These are phyloP conservation scores for Penicillium sp. DNA, from an alignment of 2,329 filamentous ascomycete species.

Conservation along the genomic window DNA sequence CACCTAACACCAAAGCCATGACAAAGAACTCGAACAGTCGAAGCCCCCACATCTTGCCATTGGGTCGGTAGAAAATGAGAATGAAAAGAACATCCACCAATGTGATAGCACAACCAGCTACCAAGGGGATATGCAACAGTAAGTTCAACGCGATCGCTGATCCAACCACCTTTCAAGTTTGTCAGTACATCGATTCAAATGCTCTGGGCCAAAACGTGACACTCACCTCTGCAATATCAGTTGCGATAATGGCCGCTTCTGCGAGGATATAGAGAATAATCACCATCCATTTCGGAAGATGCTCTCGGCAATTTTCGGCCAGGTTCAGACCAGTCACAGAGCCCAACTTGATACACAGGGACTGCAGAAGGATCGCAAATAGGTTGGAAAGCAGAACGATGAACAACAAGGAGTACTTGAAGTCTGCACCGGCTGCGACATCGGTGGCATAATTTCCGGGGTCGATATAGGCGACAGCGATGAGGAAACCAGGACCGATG, in stretches of 20 bases:
- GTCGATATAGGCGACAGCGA: slow-evolving; percentile 52
- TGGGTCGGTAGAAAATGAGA: slow-evolving; percentile 56
- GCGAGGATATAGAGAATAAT: slow-evolving; percentile 62
- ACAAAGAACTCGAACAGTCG: slow-evolving; percentile 57
- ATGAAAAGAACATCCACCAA: slow-evolving; percentile 58
- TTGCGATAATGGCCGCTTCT: slow-evolving; percentile 68
- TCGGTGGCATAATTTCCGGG: slow-evolving; percentile 53
- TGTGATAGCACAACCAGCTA: slow-evolving; percentile 58
- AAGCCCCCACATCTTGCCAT: slow-evolving; percentile 53
- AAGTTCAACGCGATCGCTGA: slow-evolving; percentile 59
- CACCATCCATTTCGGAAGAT: slow-evolving; percentile 66
- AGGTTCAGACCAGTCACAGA: slow-evolving; percentile 68
- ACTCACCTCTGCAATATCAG: slow-evolving; percentile 65
- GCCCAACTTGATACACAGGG: slow-evolving; percentile 60
- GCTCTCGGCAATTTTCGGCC: slow-evolving; percentile 64
- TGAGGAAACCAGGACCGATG: slow-evolving; percentile 50
- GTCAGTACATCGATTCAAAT: neutral
- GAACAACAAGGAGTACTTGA: slow-evolving; percentile 47
- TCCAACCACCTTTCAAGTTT: slow-evolving; percentile 51
- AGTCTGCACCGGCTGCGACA: slow-evolving; percentile 49
- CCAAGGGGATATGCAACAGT: slow-evolving; percentile 54
- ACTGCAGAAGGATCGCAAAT: slow-evolving; percentile 51
- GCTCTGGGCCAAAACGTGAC: neutral
- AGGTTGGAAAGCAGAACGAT: slow-evolving; percentile 51
- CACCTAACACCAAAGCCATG: slow-evolving; percentile 54